Percentiles rank a stretch among this genome's conserved stretches.
phyloP scores from a whole-genome alignment of 2,329 filamentous ascomycete genomes.

The Teratosphaeria gauchensis region DNA sequence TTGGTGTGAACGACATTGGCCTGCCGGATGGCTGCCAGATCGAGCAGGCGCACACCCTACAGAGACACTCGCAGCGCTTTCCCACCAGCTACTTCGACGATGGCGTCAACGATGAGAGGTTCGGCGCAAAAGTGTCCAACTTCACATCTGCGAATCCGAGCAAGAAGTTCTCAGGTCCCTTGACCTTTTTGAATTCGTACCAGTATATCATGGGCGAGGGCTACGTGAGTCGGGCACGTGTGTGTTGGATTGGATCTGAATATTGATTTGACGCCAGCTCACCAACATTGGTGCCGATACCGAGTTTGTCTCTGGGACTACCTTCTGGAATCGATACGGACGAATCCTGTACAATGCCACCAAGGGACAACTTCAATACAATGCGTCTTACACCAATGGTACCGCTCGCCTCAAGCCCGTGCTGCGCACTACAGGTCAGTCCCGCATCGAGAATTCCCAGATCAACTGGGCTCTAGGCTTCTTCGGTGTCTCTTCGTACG shows the following conservation, averaged over 20 bases:
- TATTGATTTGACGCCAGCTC: slow-evolving; percentile 14
- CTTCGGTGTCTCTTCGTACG: slow-evolving; percentile 40
- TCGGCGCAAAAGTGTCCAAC: slow-evolving; percentile 41
- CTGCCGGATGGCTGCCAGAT: slow-evolving; percentile 47
- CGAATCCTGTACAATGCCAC: slow-evolving; percentile 43
- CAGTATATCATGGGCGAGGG: slow-evolving; percentile 37
- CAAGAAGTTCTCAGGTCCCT: slow-evolving; percentile 35
- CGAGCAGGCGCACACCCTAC: slow-evolving; percentile 44
- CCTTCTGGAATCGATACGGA: slow-evolving; percentile 33
- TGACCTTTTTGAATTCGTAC: slow-evolving; percentile 46
- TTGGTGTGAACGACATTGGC: slow-evolving; percentile 40
- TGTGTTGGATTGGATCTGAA: too few relatives aligned
- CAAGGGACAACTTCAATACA: slow-evolving; percentile 40
- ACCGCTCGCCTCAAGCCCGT: slow-evolving; percentile 41
- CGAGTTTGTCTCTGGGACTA: slow-evolving; percentile 41
- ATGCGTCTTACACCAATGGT: slow-evolving; percentile 38
- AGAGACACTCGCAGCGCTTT: slow-evolving; percentile 47
- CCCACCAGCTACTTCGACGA: slow-evolving; percentile 40
- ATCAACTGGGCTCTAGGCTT: slow-evolving; percentile 45
- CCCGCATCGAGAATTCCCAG: slow-evolving; percentile 46
- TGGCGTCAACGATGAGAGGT: slow-evolving; percentile 39
- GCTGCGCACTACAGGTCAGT: slow-evolving; percentile 45
- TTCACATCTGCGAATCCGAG: slow-evolving; percentile 31
- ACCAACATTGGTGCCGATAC: slow-evolving; percentile 43
- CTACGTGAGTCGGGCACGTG: slow-evolving; percentile 10